These are phyloP conservation scores for Cercospora nicotianae DNA, from an alignment of 2,329 filamentous ascomycete genomes.

Conservation along the genomic window DNA sequence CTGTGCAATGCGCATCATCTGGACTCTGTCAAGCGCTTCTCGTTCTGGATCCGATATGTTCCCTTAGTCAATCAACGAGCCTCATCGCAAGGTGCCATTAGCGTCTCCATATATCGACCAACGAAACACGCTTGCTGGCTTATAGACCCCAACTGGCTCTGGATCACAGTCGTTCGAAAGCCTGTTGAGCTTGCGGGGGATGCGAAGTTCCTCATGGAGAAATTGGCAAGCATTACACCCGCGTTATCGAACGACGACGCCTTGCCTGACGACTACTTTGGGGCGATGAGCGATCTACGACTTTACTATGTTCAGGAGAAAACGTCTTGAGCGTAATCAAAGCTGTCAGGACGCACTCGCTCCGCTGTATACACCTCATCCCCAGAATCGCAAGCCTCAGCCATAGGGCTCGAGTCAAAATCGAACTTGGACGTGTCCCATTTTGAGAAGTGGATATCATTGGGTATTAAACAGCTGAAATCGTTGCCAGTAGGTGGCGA, in stretches of 20 bases:
- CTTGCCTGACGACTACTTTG: slow-evolving; percentile 24
- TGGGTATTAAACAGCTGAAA: background rate
- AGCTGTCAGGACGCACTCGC: background rate
- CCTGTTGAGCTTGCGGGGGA: slow-evolving; percentile 28
- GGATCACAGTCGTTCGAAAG: slow-evolving; percentile 35
- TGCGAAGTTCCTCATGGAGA: slow-evolving; percentile 28
- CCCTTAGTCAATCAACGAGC: slow-evolving; percentile 17
- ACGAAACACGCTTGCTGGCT: slow-evolving; percentile 25
- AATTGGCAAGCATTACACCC: slow-evolving; percentile 16
- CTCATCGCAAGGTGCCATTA: slow-evolving; percentile 28
- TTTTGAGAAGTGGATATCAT: background rate
- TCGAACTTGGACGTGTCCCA: background rate
- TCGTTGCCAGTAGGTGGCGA: background rate
- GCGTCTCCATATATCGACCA: slow-evolving; percentile 22
- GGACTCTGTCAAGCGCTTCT: slow-evolving; percentile 23
- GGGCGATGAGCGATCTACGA: slow-evolving; percentile 26
- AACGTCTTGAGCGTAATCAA: slow-evolving; percentile 16
- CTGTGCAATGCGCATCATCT: slow-evolving; percentile 26
- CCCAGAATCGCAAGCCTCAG: background rate
- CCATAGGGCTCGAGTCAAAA: background rate
- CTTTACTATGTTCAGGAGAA: slow-evolving; percentile 29
- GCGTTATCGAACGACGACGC: slow-evolving; percentile 19
- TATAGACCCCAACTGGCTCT: slow-evolving; percentile 31
- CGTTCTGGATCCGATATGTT: slow-evolving; percentile 35
- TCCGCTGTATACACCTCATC: background rate